Evolutionary conservation across 2,329 filamentous ascomycete genomes (phyloP), one percentile per base, ranked within the genome.

Genomic region (Aspergillus fischeri): DNA sequence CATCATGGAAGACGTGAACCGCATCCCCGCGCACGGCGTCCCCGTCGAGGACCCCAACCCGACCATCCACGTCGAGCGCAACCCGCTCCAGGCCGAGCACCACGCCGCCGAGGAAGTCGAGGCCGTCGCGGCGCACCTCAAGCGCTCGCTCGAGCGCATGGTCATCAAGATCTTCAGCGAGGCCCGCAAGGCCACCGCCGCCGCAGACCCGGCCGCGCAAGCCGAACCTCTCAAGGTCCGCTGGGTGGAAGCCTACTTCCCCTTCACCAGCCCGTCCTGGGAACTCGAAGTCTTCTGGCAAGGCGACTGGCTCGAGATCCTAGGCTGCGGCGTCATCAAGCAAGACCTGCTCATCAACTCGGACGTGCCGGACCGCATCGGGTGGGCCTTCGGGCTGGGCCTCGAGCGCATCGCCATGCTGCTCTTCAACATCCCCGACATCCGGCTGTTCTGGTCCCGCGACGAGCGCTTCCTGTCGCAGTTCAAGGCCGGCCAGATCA

Each of bases 231-330:
- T 97, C 42, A 87, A 86, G 65, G 87, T 97, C 67, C 86, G 94
- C 63, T 99, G 94, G 94, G 87, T 97, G 7, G 93, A 97, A 74
- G 92, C 94, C 1, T 97, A 94, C 76, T 99, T 99, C 77, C 94
- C 94, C 42, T 97, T 97, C 73, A 99, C 94, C 0, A 92, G 88
- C 57, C 94, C 94, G 0, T 94, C 89, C 6, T 99, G 91, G 90
- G 94, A 99, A 73, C 83, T 99, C 25, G 94, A 99, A 71, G 91
- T 99, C 9, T 92, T 90, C 80, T 97, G 93, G 84, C 87, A 89
- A 64, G 92, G 90, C 29, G 90, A 95, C 71, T 99, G 94, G 94
- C 86, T 99, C 35, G 94, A 99, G 76, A 86, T 97, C 4, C 83
- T 99, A 1, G 94, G 94, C n/a, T 95, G 88, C 66, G 94, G 94